Conservation (phyloP, 164 flowering plant genomes). For the Piper betle region DNA sequence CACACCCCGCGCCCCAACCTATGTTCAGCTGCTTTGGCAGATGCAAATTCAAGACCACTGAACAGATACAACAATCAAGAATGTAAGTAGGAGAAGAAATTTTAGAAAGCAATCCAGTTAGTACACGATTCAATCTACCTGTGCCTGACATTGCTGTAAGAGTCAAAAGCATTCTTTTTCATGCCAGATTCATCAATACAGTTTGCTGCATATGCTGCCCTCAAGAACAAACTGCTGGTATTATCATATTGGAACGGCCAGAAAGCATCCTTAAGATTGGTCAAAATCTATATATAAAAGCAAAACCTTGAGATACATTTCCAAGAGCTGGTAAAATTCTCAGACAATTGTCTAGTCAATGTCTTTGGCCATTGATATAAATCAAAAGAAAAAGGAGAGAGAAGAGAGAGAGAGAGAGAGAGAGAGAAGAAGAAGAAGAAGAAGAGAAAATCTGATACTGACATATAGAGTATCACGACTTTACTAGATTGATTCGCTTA, state of each 20-base stretch:
- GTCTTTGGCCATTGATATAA: background rate
- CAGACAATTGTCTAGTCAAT: background rate
- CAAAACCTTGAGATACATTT: constrained; percentile 42
- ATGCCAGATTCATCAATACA: constrained; percentile 27
- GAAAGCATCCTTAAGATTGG: constrained; percentile 54
- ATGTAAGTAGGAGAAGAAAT: background rate
- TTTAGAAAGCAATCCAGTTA: background rate
- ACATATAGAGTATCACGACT: too few species aligned
- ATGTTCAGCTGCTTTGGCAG: constrained; percentile 83
- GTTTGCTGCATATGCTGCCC: constrained; percentile 28
- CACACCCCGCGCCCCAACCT: constrained; percentile 82
- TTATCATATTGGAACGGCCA: constrained; percentile 76
- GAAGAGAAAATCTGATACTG: too few species aligned
- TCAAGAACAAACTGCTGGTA: constrained; percentile 13
- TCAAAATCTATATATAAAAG: constrained; percentile 49
- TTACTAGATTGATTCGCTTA: too few species aligned
- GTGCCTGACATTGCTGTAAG: constrained; percentile 6
- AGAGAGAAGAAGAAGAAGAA: too few species aligned
- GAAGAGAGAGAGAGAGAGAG: too few species aligned
- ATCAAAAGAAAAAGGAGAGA: too few species aligned
- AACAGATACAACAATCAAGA: constrained; percentile 3
- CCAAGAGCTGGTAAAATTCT: background rate
- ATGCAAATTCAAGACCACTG: constrained; percentile 72
- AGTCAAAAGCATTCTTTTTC: constrained; percentile 25
- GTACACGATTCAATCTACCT: background rate